Evolutionary conservation across 1,139 yeast species (phyloP), one percentile per base, ranked within the genome.

Genomic region (Blastobotrys elegans): DNA sequence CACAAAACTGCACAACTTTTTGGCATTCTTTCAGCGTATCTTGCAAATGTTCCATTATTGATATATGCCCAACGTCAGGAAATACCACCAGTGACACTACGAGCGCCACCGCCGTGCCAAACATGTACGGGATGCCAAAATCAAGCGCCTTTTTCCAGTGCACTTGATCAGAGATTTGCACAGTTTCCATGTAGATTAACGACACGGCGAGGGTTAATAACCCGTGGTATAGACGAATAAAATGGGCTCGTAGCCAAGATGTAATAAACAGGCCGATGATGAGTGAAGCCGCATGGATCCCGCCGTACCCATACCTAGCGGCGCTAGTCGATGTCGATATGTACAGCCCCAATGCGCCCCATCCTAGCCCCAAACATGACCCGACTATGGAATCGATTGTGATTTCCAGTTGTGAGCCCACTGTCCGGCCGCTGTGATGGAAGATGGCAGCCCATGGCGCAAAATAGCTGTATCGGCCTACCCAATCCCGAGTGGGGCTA

Each of bases 361-460:
- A 72, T 0, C 73, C 77, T 29, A 72, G 51, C 1, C 75, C 79
- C 5, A 78, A 62, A n/a, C 74, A 72, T 31, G 73, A 69, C 3
- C 79, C 79, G 7, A 71, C 3, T 1, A 72, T 57, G 0, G 78
- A 67, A 26, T 64, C 63, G 1, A 69, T 4, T 0, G 76, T 66
- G 45, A 75, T 69, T 53, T 76, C 79, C 46, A 77, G 47, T 53
- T 75, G 79, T 1, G 74, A 67, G n/a, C 79, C 79, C 4, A 72
- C 50, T 2, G 70, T 63, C 46, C 76, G 68, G 1, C 69, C 75
- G 1, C 79, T 76, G 54, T 75, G 80, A 48, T 72, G 74, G 11
- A 74, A 53, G 2, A 75, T 43, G 0, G 67, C 66, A 0, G 77
- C 71, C 8, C 74, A 50, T 0, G 77, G 76, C 30, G 72, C 56